Base-by-base conservation (phyloP, 2,329 filamentous ascomycete genomes). In the Cytospora piceae region DNA sequence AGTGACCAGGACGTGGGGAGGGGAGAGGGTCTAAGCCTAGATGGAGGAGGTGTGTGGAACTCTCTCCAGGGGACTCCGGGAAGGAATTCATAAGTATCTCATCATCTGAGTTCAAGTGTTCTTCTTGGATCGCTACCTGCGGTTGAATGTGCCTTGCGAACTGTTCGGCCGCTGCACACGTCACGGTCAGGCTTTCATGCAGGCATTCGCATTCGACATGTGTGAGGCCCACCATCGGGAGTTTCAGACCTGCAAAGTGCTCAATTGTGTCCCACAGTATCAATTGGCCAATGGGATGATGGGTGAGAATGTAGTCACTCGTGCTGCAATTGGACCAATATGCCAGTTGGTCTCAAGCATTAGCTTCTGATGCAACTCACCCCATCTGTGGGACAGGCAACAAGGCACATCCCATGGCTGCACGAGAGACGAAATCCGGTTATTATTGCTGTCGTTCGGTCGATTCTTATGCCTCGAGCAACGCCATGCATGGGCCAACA, bases 331-430 rank as follows among this genome's bases (percentile, higher is more conserved):
- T 49, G 46, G 46, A 24, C 12, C 4, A 12, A 8, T 24, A 24
- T n/a, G 9, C 11, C n/a, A 49, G 46, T 49, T 24, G 46, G 46
- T n/a, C 46, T 49, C 46, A 12, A 49, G 20, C 46, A 49, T 24
- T 24, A 49, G n/a, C 11, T 49, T 49, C n/a, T 49, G 46, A 49
- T 49, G 46, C 12, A 49, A 49, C 46, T 49, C 46, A 49, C n/a
- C 9, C 12, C n/a, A 49, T 49, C 46, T 8, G 9, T n/a, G 11
- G 22, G 9, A 49, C 46, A 49, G 46, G 46, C 46, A 49, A 20
- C n/a, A 49, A 49, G 46, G 46, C 46, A 24, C 11, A 49, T n/a
- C 46, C 46, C 9, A 5, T n/a, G 46, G 46, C 46, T 24, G 46
- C 46, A 49, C 9, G 46, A 49, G 15, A 24, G n/a, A 49, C n/a